phyloP scores from a whole-genome alignment of 495 filamentous ascomycete genomes.

The Friedmanniomyces simplex region DNA sequence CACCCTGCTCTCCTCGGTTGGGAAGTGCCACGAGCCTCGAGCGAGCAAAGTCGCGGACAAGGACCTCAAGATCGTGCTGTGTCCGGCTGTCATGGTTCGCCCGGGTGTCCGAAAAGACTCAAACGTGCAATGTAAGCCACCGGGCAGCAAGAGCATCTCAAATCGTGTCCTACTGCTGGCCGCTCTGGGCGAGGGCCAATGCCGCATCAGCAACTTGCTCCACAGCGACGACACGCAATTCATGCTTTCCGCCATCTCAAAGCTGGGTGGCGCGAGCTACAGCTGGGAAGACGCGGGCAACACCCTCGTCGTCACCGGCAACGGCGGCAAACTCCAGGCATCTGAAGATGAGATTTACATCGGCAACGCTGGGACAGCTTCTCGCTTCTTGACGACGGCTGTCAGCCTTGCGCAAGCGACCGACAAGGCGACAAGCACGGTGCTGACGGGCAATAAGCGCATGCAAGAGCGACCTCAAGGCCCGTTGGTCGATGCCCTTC shows the following conservation, averaged over 20 bases:
- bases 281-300: conserved; percentile 90
- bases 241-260: conserved; percentile 82
- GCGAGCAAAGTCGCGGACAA: conserved; percentile 81
- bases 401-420: conserved; percentile 68
- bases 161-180: conserved; percentile 90
- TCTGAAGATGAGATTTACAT: conserved; percentile 72
- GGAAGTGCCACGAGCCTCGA: conserved; percentile 71
- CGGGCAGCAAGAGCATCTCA: conserved; percentile 95
- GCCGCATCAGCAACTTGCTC: conserved; percentile 79
- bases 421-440: conserved; percentile 48
- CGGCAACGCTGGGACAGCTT: conserved; percentile 93
- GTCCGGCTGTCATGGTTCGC: conserved; percentile 62
- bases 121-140: conserved; percentile 69
- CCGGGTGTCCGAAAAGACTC: conserved; percentile 54
- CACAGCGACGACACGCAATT: conserved; percentile 96
- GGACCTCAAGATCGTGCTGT: conserved; percentile 74
- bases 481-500: conserved; percentile 83
- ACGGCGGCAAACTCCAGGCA: conserved; percentile 73
- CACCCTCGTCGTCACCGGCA: conserved; percentile 79
- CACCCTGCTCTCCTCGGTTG: conserved; percentile 87
- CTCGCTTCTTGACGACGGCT: conserved; percentile 88
- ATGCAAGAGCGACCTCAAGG: conserved; percentile 97
- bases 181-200: conserved; percentile 77
- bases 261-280: conserved; percentile 81
- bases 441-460: conserved; percentile 85